A percentile compares a stretch with the other conserved stretches of the same genome.
phyloP scores from a whole-genome alignment of 257 asterid species.

The Haberlea rhodopensis region DNA sequence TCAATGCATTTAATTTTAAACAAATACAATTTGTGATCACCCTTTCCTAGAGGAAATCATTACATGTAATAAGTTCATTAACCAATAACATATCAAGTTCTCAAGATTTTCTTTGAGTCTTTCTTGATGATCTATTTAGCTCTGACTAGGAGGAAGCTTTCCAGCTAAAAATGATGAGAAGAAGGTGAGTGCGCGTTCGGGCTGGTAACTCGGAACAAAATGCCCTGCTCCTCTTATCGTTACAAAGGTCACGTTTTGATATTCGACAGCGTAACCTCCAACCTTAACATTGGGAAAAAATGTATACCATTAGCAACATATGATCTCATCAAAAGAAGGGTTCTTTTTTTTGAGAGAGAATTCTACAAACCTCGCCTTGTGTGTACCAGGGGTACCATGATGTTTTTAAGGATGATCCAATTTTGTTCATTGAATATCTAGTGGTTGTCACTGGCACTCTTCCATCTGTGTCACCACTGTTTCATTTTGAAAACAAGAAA shows the following conservation, averaged over 20 bases:
- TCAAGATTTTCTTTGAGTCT: neutral
- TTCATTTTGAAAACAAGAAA: neutral
- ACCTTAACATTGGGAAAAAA: constrained; percentile 20
- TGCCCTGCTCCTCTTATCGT: constrained; percentile 43
- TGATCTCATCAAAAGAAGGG: neutral
- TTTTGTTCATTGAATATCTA: constrained; percentile 33
- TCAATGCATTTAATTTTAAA: neutral
- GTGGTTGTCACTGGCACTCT: constrained; percentile 41
- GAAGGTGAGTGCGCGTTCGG: constrained; percentile 30
- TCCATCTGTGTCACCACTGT: constrained; percentile 48
- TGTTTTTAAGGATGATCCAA: constrained; percentile 31
- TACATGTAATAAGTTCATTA: neutral
- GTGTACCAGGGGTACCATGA: constrained; percentile 50
- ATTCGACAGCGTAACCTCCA: constrained; percentile 35
- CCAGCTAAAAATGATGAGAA: constrained; percentile 32
- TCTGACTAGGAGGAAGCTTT: constrained; percentile 26
- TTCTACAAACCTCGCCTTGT: constrained; percentile 35
- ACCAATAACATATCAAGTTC: neutral
- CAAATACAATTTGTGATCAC: neutral
- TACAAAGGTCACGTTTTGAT: constrained; percentile 35
- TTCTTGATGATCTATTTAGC: neutral
- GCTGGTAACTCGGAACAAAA: constrained; percentile 40
- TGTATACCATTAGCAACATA: neutral
- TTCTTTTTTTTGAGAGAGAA: neutral
- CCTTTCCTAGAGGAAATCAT: neutral